Conservation (phyloP, 352 stramenopile genomes). For the Globisporangium canariense region DNA sequence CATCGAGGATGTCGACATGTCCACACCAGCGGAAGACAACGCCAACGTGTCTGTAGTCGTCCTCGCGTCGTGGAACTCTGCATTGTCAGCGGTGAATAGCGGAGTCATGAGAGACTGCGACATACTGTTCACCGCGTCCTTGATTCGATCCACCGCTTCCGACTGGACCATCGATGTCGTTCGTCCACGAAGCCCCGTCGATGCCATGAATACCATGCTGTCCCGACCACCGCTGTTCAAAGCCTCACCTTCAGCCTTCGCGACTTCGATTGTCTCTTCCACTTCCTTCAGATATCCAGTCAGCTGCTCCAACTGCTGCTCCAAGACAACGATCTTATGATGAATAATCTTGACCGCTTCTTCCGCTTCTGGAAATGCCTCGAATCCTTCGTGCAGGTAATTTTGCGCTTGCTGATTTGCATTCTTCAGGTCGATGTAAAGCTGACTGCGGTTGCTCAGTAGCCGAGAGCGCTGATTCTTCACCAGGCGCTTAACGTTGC, state of each 20-base stretch:
- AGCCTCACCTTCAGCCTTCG: slow-evolving; percentile 54
- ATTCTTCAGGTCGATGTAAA: slow-evolving; percentile 80
- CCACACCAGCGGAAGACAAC: slow-evolving; percentile 26
- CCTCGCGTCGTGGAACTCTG: slow-evolving; percentile 81
- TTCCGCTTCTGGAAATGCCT: slow-evolving; percentile 66
- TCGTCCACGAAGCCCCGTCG: slow-evolving; percentile 16
- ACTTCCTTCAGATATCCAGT: slow-evolving; percentile 62
- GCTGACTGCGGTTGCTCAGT: slow-evolving; percentile 74
- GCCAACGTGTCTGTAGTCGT: slow-evolving; percentile 34
- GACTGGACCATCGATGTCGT: slow-evolving; percentile 22
- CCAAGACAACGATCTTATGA: slow-evolving; percentile 72
- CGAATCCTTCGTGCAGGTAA: slow-evolving; percentile 82
- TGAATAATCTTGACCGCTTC: slow-evolving; percentile 83
- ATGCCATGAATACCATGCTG: slow-evolving; percentile 54
- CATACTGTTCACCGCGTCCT: slow-evolving; percentile 60
- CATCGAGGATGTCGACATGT: slow-evolving; percentile 57
- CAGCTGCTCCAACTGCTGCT: slow-evolving; percentile 70
- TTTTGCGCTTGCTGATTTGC: slow-evolving; percentile 80
- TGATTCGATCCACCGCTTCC: slow-evolving; percentile 56
- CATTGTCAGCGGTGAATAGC: slow-evolving; percentile 77
- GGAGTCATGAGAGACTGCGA: slow-evolving; percentile 73
- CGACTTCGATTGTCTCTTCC: slow-evolving; percentile 66
- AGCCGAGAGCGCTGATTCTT: slow-evolving; percentile 84
- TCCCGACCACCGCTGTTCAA: slow-evolving; percentile 43
- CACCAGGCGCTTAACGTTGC: slow-evolving; percentile 69